Base-by-base conservation (phyloP, 331 rosid genomes). In the Quercus lobata region DNA sequence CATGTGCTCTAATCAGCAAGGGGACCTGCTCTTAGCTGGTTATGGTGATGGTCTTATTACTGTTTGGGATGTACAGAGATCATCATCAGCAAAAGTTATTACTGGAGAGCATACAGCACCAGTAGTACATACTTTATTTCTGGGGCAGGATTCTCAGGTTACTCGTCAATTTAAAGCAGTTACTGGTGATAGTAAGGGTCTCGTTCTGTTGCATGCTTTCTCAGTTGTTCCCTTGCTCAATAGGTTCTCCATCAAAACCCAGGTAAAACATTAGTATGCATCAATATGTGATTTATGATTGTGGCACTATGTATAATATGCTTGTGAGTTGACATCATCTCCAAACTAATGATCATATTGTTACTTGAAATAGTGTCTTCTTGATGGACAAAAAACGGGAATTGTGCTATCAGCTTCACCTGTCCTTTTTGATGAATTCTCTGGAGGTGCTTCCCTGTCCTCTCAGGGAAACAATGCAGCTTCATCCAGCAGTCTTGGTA, bases 21-120 rank as follows among this genome's bases (percentile, higher is more conserved):
- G 97, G 69, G 99, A 96, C 84, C 84, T 96, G 81, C 98, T 96
- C 80, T 85, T 96, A 77, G 98, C 99, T 79, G 99, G 99, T 84
- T 96, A 91, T 46, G 90, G 88, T 71, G 96, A 93, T 80, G 99
- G 98, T 82, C 99, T 91, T 81, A 84, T 93, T 74, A 90, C 90
- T 55, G 78, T 96, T 71, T 96, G 99, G 99, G 99, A 93, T 78
- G 88, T 92, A 72, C 96, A 87, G 87, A 96, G 86, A 84, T 88
- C 89, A 61, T 88, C 88, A 0, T 86, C 86, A 19, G 96, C 93
- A 56, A 96, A 89, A 86, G 87, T 88, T 83, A 87, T 96, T 78
- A 90, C 89, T 5, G 98, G 98, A 73, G 97, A 96, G 81, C 99
- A 96, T 83, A 81, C 97, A 21, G 83, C 92, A 72, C 99, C 98